These are phyloP conservation scores for Amauroascus verrucosus DNA, from an alignment of 2,329 filamentous ascomycete species.

Conservation along the genomic window DNA sequence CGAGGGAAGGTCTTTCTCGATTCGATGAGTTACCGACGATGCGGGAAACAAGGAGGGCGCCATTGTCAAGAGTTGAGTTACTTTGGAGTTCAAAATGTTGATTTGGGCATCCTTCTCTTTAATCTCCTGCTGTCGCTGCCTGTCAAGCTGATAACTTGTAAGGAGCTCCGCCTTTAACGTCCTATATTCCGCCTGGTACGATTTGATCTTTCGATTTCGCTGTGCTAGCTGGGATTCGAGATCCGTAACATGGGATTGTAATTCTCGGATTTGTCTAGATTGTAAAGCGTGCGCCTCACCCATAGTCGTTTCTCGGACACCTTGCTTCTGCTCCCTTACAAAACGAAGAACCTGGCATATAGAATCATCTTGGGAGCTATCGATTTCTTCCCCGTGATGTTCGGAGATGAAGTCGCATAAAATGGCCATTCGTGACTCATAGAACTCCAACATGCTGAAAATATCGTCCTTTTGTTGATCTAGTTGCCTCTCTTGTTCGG, in stretches of 20 bases:
- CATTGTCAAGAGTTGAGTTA: conserved; percentile 19
- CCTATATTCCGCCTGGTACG: conserved; percentile 40
- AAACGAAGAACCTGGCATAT: conserved; percentile 3
- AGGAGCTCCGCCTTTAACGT: conserved; percentile 42
- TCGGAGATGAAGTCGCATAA: conserved; percentile 14
- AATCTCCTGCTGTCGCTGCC: conserved; percentile 19
- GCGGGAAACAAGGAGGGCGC: conserved; percentile 5
- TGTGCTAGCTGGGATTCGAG: conserved; percentile 8
- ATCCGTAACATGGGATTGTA: conserved; percentile 5
- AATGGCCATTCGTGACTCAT: conserved; percentile 10
- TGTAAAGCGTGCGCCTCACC: not conserved
- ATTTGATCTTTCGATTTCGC: conserved; percentile 23
- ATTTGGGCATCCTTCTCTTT: conserved; percentile 23
- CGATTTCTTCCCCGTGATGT: not conserved
- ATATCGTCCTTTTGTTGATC: conserved; percentile 14
- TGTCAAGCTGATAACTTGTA: conserved; percentile 36
- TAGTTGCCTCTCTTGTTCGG: conserved; percentile 12
- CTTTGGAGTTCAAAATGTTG: conserved; percentile 20
- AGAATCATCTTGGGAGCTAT: conserved; percentile 3
- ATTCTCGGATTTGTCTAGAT: conserved; percentile 4
- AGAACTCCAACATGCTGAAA: conserved; percentile 9
- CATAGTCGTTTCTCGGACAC: not conserved
- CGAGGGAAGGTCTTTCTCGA: conserved; percentile 16
- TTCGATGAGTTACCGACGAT: not conserved
- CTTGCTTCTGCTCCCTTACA: conserved; percentile 8